A percentile compares a stretch with the other conserved stretches of the same genome.
phyloP scores from a whole-genome alignment of 2,329 filamentous ascomycete genomes.

The Trichoderma sp. region DNA sequence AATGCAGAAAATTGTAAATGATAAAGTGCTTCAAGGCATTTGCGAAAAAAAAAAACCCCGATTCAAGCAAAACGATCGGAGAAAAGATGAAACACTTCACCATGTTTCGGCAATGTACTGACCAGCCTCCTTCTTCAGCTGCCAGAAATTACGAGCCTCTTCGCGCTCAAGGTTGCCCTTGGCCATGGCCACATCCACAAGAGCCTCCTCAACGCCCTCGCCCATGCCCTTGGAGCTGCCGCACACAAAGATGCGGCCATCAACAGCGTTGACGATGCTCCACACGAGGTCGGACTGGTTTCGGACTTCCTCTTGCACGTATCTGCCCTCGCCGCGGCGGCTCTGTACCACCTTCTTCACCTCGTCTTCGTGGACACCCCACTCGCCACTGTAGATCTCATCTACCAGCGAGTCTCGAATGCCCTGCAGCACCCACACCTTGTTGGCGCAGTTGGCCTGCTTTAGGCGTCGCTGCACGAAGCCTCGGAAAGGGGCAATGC shows the following conservation, averaged over 20 bases:
- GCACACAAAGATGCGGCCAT: conserved; percentile 95
- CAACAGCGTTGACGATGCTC: conserved; percentile 96
- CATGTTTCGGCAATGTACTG: conserved; percentile 92
- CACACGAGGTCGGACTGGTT: conserved; percentile 95
- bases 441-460: conserved; percentile 95
- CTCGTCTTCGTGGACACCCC: conserved; percentile 88
- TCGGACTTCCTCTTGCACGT: conserved; percentile 94
- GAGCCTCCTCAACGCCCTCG: conserved; percentile 86
- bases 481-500: conserved; percentile 94
- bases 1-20: background rate
- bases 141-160: conserved; percentile 87
- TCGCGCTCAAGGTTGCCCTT: conserved; percentile 85
- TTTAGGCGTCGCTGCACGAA: conserved; percentile 94
- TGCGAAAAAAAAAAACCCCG: background rate
- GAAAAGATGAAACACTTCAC: conserved; percentile 44
- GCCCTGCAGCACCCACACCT: conserved; percentile 95
- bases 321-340: conserved; percentile 76
- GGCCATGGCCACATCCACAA: conserved; percentile 88
- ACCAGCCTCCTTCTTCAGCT: conserved; percentile 85
- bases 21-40: background rate
- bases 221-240: conserved; percentile 97
- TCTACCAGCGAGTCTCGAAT: conserved; percentile 93
- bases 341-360: conserved; percentile 82
- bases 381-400: conserved; percentile 95
- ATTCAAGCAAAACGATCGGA: background rate